Base-by-base conservation (phyloP, 2,329 filamentous ascomycete species). In the Xylariaceae sp. region DNA sequence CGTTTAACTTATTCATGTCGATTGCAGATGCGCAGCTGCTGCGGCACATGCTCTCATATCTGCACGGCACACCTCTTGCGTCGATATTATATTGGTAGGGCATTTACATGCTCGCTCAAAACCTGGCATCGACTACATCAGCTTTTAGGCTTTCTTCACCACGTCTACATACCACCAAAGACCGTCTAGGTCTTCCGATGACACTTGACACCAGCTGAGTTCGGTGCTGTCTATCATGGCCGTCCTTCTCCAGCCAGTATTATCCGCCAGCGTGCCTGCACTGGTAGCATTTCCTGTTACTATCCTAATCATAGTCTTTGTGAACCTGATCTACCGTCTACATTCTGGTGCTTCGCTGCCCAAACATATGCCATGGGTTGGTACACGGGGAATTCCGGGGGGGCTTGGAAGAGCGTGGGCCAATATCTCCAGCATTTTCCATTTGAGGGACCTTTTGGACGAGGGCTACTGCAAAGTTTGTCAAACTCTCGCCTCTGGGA, bases 401-500 rank as follows among this genome's bases (percentile, higher is more conserved):
- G 26, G 29, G 13, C 32, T 42, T 3, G 31, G 42, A 2, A 47
- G 45, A 35, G 49, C 45, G 19, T 49, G 37, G 31, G 52, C 52
- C 12, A 54, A 56, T 31, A 7, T 56, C 4, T 28, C 30, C 10
- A 52, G 53, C 33, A 37, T 56, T 26, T 46, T 48, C 16, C 28
- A 42, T n/a, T 40, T 54, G n/a, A 45, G 38, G 27, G 21, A 13
- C 7, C 43, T 56, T 7, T 38, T 56, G 10, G 47, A 55, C 11
- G 51, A 55, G 31, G 53, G 53, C 2, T 54, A 57, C 18, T 24
- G 19, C 18, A 47, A 51, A 49, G 58, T 43, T 37, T 42, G 36
- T 34, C 5, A n/a, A 18, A 25, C 16, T 19, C 19, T 17, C n/a
- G n/a, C n/a, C n/a, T n/a, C n/a, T n/a, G n/a, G n/a, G n/a, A n/a